Evolutionary conservation across 192 early-diverging fungal species (phyloP).

Genomic region (Coemansia sp.): DNA sequence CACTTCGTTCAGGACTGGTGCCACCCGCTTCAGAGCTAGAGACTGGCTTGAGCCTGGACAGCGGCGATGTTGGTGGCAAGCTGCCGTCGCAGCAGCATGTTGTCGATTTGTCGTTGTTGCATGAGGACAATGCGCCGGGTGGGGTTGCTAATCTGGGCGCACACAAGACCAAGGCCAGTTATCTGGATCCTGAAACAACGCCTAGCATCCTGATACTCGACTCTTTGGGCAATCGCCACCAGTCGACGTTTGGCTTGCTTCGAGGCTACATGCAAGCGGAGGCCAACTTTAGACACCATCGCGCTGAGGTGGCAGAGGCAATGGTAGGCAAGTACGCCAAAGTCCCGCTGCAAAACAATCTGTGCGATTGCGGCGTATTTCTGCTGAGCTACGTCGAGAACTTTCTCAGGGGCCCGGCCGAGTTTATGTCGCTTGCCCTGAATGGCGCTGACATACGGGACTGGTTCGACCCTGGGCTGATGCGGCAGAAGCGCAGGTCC

Average conservation of each 20-base stretch:
- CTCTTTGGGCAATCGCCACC: conserved; percentile 46
- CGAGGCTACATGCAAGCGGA: conserved; percentile 54
- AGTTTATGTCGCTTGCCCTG: conserved; percentile 19
- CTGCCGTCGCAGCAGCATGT: not conserved
- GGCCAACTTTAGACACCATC: conserved; percentile 54
- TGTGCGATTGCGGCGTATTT: conserved; percentile 87
- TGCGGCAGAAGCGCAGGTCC: conserved; percentile 37
- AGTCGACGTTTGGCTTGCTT: conserved; percentile 33
- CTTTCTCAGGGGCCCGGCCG: conserved; percentile 57
- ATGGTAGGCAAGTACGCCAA: conserved; percentile 58
- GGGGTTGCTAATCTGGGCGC: not conserved
- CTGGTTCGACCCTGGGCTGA: conserved; percentile 26
- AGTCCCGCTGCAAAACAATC: conserved; percentile 72
- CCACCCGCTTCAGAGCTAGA: not conserved
- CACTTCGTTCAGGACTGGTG: not conserved
- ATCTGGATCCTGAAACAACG: conserved; percentile 17
- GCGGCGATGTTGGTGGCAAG: conserved; percentile 25
- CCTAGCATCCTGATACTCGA: conserved; percentile 42
- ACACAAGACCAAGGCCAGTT: conserved; percentile 8
- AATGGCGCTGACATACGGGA: conserved; percentile 27
- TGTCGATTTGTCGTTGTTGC: conserved; percentile 10
- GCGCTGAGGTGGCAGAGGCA: conserved; percentile 23
- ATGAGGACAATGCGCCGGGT: not conserved
- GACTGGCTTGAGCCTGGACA: not conserved
- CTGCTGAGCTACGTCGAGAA: conserved; percentile 75